Percentiles rank a stretch among this genome's conserved stretches.
Conservation (phyloP, 2,329 filamentous ascomycete genomes). For the Botrytis galanthina region DNA sequence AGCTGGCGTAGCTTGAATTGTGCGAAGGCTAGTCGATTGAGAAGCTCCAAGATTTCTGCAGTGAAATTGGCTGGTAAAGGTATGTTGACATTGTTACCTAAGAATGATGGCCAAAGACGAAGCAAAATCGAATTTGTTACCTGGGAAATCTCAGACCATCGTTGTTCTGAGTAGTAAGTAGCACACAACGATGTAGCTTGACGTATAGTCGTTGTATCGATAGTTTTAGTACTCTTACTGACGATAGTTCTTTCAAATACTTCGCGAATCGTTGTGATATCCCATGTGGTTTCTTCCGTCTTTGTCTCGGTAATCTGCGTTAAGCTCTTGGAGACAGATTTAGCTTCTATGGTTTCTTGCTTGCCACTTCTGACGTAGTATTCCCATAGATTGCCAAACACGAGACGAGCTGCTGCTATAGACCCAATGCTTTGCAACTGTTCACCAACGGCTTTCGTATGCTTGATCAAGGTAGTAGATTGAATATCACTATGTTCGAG, state of each 20-base stretch:
- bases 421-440: constrained; percentile 23
- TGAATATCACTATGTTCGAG: constrained; percentile 23
- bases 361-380: constrained; percentile 26
- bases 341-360: constrained; percentile 22
- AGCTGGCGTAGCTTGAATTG: constrained; percentile 25
- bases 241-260: constrained; percentile 25
- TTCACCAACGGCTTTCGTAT: constrained; percentile 21
- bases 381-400: constrained; percentile 24
- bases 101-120: constrained; percentile 25
- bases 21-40: constrained; percentile 3
- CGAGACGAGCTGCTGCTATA: constrained; percentile 15
- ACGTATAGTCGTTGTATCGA: constrained; percentile 23
- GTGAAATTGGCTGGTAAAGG: constrained; percentile 22
- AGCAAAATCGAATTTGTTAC: constrained; percentile 22
- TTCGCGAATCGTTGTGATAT: constrained; percentile 21
- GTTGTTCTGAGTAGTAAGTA: constrained; percentile 25
- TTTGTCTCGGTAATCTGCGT: constrained; percentile 21
- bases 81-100: constrained; percentile 20
- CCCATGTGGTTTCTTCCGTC: constrained; percentile 20
- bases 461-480: constrained; percentile 20
- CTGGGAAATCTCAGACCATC: constrained; percentile 26
- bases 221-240: constrained; percentile 21
- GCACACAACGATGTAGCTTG: constrained; percentile 23
- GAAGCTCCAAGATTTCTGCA: constrained; percentile 14
- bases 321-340: constrained; percentile 20